A percentile compares a stretch with the other conserved stretches of the same genome.
phyloP scores from a whole-genome alignment of 2,329 filamentous ascomycete species.

The Cytospora piceicola region DNA sequence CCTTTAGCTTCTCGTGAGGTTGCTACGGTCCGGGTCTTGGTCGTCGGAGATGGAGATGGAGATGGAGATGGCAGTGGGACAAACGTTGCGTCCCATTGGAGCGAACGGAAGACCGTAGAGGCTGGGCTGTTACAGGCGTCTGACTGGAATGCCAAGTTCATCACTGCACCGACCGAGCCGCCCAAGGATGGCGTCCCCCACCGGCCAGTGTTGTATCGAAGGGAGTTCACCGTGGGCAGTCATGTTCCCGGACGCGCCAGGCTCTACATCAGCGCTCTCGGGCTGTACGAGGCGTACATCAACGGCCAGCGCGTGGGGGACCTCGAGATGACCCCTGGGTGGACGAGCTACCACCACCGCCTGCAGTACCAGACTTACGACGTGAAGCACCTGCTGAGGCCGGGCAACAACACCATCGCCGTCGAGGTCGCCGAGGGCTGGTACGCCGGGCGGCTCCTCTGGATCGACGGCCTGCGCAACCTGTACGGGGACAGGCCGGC shows the following conservation, averaged over 20 bases:
- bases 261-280: constrained; percentile 40
- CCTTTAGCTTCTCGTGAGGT: constrained; percentile 23
- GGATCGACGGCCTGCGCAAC: constrained; percentile 36
- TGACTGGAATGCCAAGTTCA: constrained; percentile 29
- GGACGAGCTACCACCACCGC: constrained; percentile 49
- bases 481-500: constrained; percentile 41
- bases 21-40: constrained; percentile 18
- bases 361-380: constrained; percentile 50
- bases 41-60: constrained; percentile 1
- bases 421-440: constrained; percentile 57
- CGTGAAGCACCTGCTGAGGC: constrained; percentile 41
- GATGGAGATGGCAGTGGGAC: neutral
- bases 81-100: constrained; percentile 4
- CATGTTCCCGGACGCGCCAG: constrained; percentile 18
- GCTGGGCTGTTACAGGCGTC: constrained; percentile 18
- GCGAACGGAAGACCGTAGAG: constrained; percentile 22
- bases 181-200: constrained; percentile 22
- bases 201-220: constrained; percentile 22
- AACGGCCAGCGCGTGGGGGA: constrained; percentile 42
- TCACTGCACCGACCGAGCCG: constrained; percentile 21
- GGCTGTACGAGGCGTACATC: constrained; percentile 44
- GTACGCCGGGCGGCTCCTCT: constrained; percentile 49
- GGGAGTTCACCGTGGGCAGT: constrained; percentile 15
- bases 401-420: constrained; percentile 46
- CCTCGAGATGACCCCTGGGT: constrained; percentile 46